A percentile compares a stretch with the other conserved stretches of the same genome.
Conservation (phyloP, 83 land plant species). For the Picea engelmannii region DNA sequence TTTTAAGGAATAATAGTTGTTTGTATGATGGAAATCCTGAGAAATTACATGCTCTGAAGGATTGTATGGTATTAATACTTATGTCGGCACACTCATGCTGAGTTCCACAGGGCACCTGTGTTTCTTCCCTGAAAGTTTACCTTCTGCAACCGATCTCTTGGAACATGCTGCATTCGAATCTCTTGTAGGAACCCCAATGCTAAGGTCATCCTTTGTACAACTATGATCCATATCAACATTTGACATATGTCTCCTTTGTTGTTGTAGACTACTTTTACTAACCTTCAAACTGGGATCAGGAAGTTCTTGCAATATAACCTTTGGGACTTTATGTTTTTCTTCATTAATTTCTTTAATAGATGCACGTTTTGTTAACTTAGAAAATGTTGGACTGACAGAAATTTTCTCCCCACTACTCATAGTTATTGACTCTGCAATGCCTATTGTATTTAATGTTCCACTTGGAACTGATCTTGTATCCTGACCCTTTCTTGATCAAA, state of each 20-base stretch:
- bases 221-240: not conserved
- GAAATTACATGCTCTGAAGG: slow-evolving; percentile 3
- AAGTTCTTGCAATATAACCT: slow-evolving; percentile 11
- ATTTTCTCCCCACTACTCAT: not conserved
- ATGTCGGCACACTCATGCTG: not conserved
- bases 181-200: not conserved
- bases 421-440: slow-evolving; percentile 1
- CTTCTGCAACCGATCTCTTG: slow-evolving; percentile 3
- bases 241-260: not conserved
- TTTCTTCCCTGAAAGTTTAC: not conserved
- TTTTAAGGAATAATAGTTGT: not conserved
- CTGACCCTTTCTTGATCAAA: not conserved
- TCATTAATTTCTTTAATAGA: not conserved
- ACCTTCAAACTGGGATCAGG: not conserved
- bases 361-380: not conserved
- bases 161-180: not conserved
- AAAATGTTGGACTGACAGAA: not conserved
- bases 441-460: not conserved
- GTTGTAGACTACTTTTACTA: not conserved
- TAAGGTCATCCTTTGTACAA: not conserved
- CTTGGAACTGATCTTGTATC: not conserved
- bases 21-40: not conserved
- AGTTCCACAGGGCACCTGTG: not conserved
- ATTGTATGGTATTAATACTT: not conserved
- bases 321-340: not conserved